These are phyloP conservation scores for Trichoderma arundinaceum DNA, from an alignment of 2,329 filamentous ascomycete genomes.

Conservation along the genomic window DNA sequence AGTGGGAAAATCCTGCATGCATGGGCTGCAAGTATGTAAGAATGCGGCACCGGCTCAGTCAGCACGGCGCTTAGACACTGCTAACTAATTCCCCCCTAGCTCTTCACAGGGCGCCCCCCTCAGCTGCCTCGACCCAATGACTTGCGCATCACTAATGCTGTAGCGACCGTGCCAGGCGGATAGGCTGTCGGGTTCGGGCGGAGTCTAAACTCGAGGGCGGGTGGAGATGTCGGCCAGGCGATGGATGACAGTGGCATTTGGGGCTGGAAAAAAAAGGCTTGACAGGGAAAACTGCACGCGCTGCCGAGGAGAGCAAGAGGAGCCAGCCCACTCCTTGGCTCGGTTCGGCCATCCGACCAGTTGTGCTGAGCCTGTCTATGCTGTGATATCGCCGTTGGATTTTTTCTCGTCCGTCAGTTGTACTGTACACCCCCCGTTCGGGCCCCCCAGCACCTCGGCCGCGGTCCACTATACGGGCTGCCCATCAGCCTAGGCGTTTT, in stretches of 20 bases:
- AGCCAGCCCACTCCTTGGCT: neutral
- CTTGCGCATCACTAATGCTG: neutral
- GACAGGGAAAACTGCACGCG: neutral
- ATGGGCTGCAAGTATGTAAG: too few species aligned
- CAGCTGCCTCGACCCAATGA: conserved; percentile 19
- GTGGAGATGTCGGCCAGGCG: neutral
- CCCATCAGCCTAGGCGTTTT: too few species aligned
- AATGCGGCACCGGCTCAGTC: too few species aligned
- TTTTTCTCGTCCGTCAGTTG: too few species aligned
- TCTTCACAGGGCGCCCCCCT: neutral
- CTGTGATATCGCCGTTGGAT: neutral
- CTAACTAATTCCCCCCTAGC: too few species aligned
- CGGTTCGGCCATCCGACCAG: conserved; percentile 10
- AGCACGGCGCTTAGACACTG: too few species aligned
- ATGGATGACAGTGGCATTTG: too few species aligned
- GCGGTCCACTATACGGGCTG: too few species aligned
- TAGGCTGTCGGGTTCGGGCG: conserved; percentile 29
- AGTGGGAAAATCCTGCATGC: too few species aligned
- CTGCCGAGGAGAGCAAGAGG: conserved; percentile 15
- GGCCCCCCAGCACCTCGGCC: too few species aligned
- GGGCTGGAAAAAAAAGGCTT: too few species aligned
- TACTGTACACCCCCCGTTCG: too few species aligned
- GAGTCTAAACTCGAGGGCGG: conserved; percentile 13
- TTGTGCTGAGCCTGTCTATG: neutral
- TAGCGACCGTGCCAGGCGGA: conserved; percentile 24